Evolutionary conservation across 2,329 filamentous ascomycete genomes (phyloP).

Genomic region (Septoria petroselini): DNA sequence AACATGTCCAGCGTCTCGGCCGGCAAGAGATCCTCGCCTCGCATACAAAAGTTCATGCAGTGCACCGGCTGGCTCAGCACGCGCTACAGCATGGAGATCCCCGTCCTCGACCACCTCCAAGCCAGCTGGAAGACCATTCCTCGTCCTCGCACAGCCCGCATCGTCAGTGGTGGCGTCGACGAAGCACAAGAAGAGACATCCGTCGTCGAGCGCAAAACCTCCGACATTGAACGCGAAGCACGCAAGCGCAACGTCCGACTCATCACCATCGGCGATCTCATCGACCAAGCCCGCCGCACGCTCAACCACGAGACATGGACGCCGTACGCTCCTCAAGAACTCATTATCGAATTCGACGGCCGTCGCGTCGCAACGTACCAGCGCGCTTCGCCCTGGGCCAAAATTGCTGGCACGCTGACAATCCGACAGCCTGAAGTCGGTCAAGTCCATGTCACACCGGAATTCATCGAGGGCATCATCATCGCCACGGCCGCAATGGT

Average conservation of each 20-base stretch:
- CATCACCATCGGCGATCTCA: constrained; percentile 14
- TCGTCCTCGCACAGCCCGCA: neutral
- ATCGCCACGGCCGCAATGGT: constrained; percentile 16
- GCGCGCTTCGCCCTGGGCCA: constrained; percentile 12
- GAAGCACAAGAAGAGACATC: neutral
- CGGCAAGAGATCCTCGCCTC: neutral
- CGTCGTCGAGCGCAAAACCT: constrained; percentile 1
- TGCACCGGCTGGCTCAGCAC: constrained; percentile 16
- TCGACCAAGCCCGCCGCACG: constrained; percentile 10
- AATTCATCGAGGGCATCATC: constrained; percentile 18
- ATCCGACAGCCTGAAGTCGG: constrained; percentile 7
- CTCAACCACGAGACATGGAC: constrained; percentile 13
- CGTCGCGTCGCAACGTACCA: constrained; percentile 10
- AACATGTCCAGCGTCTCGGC: neutral
- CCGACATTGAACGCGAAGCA: neutral
- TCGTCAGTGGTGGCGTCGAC: neutral
- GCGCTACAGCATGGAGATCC: constrained; percentile 15
- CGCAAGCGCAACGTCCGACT: constrained; percentile 1
- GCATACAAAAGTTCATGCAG: constrained; percentile 17
- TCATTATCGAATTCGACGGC: constrained; percentile 11
- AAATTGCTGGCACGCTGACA: constrained; percentile 2
- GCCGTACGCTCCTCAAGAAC: constrained; percentile 12
- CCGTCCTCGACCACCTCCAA: constrained; percentile 9
- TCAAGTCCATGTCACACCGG: constrained; percentile 2
- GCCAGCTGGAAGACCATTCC: constrained; percentile 9